Percentiles rank a stretch among this genome's conserved stretches.
phyloP scores from a whole-genome alignment of 2,329 filamentous ascomycete genomes.

The Scopulariopsis brevicaulis region DNA sequence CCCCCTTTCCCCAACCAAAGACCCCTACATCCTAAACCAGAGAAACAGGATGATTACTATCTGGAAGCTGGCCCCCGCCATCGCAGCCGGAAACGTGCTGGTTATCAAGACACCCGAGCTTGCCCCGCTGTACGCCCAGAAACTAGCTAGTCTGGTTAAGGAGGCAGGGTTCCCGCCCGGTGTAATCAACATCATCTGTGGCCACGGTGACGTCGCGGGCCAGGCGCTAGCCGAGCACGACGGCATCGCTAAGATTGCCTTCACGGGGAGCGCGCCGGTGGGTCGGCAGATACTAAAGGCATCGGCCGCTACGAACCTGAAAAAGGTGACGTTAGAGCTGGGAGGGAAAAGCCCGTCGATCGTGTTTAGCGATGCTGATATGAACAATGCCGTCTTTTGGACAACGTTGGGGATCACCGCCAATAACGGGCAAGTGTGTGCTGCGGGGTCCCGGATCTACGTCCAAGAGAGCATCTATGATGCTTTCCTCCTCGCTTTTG shows the following conservation, averaged over 20 bases:
- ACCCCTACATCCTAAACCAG: slow-evolving; percentile 16
- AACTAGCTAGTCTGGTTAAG: slow-evolving; percentile 74
- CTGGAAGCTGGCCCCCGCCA: slow-evolving; percentile 57
- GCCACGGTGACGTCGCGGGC: slow-evolving; percentile 63
- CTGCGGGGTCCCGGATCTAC: slow-evolving; percentile 77
- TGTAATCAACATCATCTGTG: slow-evolving; percentile 73
- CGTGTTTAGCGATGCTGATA: slow-evolving; percentile 88
- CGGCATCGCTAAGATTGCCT: slow-evolving; percentile 79
- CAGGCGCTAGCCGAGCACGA: slow-evolving; percentile 59
- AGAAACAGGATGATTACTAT: slow-evolving; percentile 53
- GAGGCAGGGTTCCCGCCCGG: slow-evolving; percentile 87
- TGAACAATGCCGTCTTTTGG: slow-evolving; percentile 66
- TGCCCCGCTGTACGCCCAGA: slow-evolving; percentile 83
- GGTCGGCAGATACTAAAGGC: slow-evolving; percentile 81
- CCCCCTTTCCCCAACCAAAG: not conserved
- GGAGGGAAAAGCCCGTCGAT: slow-evolving; percentile 95
- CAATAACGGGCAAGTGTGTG: slow-evolving; percentile 94
- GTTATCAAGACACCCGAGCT: slow-evolving; percentile 87
- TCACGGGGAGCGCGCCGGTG: slow-evolving; percentile 68
- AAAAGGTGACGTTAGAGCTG: slow-evolving; percentile 77
- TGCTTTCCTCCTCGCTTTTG: slow-evolving; percentile 56
- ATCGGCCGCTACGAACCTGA: slow-evolving; percentile 67
- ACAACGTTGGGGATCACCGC: slow-evolving; percentile 69
- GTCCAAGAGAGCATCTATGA: slow-evolving; percentile 72
- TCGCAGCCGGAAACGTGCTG: slow-evolving; percentile 91